Evolutionary conservation across 495 filamentous ascomycete genomes (phyloP).

Genomic region (Lophiostoma macrostomum): DNA sequence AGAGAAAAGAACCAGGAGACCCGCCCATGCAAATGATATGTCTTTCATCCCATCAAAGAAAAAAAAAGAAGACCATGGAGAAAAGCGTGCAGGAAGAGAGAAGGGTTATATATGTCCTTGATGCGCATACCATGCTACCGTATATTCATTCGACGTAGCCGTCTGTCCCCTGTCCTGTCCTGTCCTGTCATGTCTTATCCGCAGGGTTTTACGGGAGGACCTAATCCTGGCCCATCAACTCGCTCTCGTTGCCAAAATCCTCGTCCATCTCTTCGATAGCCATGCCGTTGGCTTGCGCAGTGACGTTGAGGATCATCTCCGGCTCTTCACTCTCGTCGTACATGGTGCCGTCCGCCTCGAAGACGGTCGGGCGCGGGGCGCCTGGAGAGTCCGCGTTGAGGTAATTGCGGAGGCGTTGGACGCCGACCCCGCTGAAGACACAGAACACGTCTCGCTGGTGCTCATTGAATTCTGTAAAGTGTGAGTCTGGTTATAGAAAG

Average conservation of each 20-base stretch:
- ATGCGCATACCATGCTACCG: no score
- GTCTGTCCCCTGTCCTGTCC: no score
- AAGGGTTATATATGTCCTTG: no score
- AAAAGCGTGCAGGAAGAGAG: no score
- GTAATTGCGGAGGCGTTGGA: constrained; percentile 69
- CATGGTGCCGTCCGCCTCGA: constrained; percentile 27
- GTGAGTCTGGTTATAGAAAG: constrained; percentile 34
- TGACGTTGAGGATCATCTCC: constrained; percentile 36
- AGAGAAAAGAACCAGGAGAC: no score
- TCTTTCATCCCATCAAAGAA: no score
- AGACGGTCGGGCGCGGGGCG: neutral
- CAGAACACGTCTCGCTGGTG: constrained; percentile 95
- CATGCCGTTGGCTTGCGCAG: constrained; percentile 39
- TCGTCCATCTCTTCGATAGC: constrained; percentile 41
- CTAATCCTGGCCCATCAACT: constrained; percentile 38
- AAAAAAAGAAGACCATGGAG: no score
- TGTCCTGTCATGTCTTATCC: no score
- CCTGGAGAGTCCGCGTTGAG: constrained; percentile 54
- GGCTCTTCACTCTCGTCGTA: constrained; percentile 32
- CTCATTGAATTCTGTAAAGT: constrained; percentile 75
- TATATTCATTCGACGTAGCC: no score
- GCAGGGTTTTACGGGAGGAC: no score
- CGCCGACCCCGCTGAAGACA: constrained; percentile 89
- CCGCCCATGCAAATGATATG: no score
- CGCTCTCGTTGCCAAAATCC: constrained; percentile 42